Evolutionary conservation across 2,329 filamentous ascomycete genomes (phyloP).

Genomic region (Decorospora gaudefroyi): DNA sequence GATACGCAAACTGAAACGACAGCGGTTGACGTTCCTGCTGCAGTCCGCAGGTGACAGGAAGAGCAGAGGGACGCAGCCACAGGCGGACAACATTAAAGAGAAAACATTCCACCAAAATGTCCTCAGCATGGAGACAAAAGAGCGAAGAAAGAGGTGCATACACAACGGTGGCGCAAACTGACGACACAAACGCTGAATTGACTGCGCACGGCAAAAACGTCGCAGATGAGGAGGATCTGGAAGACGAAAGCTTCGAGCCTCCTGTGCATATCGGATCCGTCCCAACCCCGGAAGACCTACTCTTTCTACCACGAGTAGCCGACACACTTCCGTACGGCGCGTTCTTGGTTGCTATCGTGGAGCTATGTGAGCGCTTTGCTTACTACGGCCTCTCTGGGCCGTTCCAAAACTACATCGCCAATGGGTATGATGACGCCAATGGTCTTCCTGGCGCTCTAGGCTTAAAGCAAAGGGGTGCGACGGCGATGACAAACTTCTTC

Average conservation of each 20-base stretch:
- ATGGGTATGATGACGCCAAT: constrained; percentile 47
- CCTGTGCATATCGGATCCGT: constrained; percentile 26
- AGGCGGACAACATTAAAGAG: not conserved
- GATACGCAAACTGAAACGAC: not conserved
- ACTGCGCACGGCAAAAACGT: constrained; percentile 24
- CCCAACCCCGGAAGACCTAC: constrained; percentile 34
- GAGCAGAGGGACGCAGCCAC: not conserved
- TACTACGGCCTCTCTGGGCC: constrained; percentile 54
- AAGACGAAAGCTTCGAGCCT: constrained; percentile 4
- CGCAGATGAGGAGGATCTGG: constrained; percentile 7
- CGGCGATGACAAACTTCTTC: constrained; percentile 54
- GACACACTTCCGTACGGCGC: constrained; percentile 53
- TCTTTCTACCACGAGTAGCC: constrained; percentile 43
- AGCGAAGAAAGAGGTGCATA: constrained; percentile 35
- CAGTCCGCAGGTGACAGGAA: not conserved
- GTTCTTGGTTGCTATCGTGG: constrained; percentile 55
- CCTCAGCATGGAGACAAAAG: constrained; percentile 24
- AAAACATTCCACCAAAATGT: constrained; percentile 16
- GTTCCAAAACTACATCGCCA: constrained; percentile 57
- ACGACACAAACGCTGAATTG: constrained; percentile 25
- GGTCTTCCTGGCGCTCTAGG: constrained; percentile 51
- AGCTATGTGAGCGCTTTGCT: constrained; percentile 56
- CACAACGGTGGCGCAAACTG: constrained; percentile 40
- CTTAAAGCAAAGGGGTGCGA: constrained; percentile 51
- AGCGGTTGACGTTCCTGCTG: not conserved